phyloP scores from a whole-genome alignment of 352 stramenopile species.

The Phytophthora syringae region DNA sequence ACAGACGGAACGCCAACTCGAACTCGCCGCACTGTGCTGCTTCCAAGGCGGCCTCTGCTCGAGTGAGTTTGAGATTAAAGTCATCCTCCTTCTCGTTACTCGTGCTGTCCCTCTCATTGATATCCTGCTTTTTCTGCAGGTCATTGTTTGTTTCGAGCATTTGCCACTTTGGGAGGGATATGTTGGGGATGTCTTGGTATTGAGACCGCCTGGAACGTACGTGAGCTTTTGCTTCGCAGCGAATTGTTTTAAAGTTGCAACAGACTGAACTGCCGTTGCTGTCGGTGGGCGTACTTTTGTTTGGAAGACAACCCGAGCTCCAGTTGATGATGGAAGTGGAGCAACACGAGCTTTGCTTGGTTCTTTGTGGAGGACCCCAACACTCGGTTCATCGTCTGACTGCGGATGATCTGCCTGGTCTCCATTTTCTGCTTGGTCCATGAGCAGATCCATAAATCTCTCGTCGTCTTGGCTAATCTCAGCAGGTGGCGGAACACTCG shows the following conservation, averaged over 20 bases:
- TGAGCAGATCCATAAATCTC: slow-evolving; percentile 35
- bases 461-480: slow-evolving; percentile 25
- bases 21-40: slow-evolving; percentile 47
- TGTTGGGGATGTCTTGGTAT: slow-evolving; percentile 24
- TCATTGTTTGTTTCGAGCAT: not conserved
- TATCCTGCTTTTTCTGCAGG: slow-evolving; percentile 1
- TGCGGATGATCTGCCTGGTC: slow-evolving; percentile 1
- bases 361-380: not conserved
- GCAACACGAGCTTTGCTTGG: slow-evolving; percentile 1
- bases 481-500: not conserved
- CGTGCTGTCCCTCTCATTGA: slow-evolving; percentile 12
- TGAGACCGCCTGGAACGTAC: slow-evolving; percentile 4
- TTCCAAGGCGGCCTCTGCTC: slow-evolving; percentile 45
- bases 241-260: slow-evolving; percentile 41
- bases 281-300: not conserved
- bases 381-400: slow-evolving; percentile 12
- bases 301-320: not conserved
- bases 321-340: not conserved
- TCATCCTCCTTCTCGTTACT: slow-evolving; percentile 3
- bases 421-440: slow-evolving; percentile 41
- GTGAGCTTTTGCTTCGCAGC: slow-evolving; percentile 28
- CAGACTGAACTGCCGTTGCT: slow-evolving; percentile 9
- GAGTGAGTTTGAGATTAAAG: slow-evolving; percentile 31
- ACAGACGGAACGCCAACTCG: slow-evolving; percentile 62
- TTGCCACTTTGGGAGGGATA: slow-evolving; percentile 23